Percentiles rank a stretch among this genome's conserved stretches.
Evolutionary conservation across 176 grass and related monocot genomes (phyloP).

Genomic region (Musa troglodytarum): DNA sequence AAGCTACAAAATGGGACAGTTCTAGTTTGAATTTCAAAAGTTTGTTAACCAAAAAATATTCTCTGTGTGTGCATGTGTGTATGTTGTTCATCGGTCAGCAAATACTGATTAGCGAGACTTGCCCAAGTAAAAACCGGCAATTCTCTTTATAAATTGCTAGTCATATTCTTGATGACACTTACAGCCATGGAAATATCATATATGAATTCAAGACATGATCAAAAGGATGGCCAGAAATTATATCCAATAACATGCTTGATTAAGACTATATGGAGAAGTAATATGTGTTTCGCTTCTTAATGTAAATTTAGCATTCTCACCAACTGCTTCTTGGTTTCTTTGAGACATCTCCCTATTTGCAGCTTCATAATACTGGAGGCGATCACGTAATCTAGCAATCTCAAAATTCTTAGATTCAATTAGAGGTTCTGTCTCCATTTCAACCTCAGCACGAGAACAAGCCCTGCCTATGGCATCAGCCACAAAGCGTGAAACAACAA

Average conservation of each 20-base stretch:
- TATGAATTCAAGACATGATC: too few relatives aligned
- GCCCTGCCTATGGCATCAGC: slow-evolving; percentile 11
- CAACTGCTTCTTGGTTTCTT: slow-evolving; percentile 21
- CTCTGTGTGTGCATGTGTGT: too few relatives aligned
- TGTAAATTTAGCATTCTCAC: neutral
- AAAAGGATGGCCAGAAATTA: neutral
- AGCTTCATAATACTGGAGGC: slow-evolving; percentile 27
- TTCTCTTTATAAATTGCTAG: too few relatives aligned
- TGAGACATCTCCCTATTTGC: slow-evolving; percentile 27
- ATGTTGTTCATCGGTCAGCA: too few relatives aligned
- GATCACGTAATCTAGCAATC: slow-evolving; percentile 16
- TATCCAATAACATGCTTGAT: neutral
- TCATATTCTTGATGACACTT: too few relatives aligned
- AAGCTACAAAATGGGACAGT: too few relatives aligned
- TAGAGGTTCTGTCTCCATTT: slow-evolving; percentile 2
- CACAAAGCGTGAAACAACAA: slow-evolving; percentile 15
- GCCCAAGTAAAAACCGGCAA: too few relatives aligned
- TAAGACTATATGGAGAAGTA: neutral
- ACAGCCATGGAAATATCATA: too few relatives aligned
- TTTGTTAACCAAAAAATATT: too few relatives aligned
- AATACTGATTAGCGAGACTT: too few relatives aligned
- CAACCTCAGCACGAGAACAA: slow-evolving; percentile 2
- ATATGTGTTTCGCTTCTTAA: neutral
- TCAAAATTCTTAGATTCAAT: slow-evolving; percentile 27
- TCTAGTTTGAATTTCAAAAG: too few relatives aligned